A percentile compares a stretch with the other conserved stretches of the same genome.
phyloP scores from a whole-genome alignment of 2,329 filamentous ascomycete genomes.

The Rhexocercosporidium sp. region DNA sequence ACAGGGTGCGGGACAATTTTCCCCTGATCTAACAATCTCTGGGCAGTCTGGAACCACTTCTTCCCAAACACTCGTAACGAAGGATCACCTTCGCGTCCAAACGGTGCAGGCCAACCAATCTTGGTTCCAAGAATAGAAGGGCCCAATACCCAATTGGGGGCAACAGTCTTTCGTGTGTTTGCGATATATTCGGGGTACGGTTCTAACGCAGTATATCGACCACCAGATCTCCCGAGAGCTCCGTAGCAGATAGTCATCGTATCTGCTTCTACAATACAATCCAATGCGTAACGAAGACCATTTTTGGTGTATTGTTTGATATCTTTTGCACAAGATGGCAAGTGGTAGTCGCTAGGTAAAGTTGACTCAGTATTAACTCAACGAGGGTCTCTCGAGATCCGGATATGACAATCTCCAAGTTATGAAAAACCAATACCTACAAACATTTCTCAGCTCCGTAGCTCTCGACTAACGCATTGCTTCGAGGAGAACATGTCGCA shows the following conservation, averaged over 20 bases:
- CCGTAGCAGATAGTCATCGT: slow-evolving; percentile 46
- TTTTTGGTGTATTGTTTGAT: slow-evolving; percentile 48
- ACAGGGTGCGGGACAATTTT: slow-evolving; percentile 41
- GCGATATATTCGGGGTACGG: slow-evolving; percentile 6
- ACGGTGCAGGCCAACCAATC: slow-evolving; percentile 29
- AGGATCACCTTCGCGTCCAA: slow-evolving; percentile 22
- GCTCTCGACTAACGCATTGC: slow-evolving; percentile 45
- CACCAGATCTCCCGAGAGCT: slow-evolving; percentile 45
- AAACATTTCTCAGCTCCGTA: slow-evolving; percentile 50
- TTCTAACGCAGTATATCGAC: slow-evolving; percentile 32
- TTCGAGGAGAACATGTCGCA: slow-evolving; percentile 45
- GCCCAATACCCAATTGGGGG: slow-evolving; percentile 40
- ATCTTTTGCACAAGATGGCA: slow-evolving; percentile 40
- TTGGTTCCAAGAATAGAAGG: slow-evolving; percentile 38
- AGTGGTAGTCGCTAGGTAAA: slow-evolving; percentile 49
- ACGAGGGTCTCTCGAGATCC: no score
- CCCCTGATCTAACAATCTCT: slow-evolving; percentile 42
- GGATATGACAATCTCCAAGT: no score
- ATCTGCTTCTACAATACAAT: slow-evolving; percentile 44
- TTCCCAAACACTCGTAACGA: slow-evolving; percentile 19
- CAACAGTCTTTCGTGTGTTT: slow-evolving; percentile 28
- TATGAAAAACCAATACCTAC: no score
- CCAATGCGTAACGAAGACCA: slow-evolving; percentile 45
- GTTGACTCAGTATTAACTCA: no score
- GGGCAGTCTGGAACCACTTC: slow-evolving; percentile 14